Percentiles rank a stretch among this genome's conserved stretches.
Conservation (phyloP, 2,329 filamentous ascomycete genomes). For the Biscogniauxia marginata region DNA sequence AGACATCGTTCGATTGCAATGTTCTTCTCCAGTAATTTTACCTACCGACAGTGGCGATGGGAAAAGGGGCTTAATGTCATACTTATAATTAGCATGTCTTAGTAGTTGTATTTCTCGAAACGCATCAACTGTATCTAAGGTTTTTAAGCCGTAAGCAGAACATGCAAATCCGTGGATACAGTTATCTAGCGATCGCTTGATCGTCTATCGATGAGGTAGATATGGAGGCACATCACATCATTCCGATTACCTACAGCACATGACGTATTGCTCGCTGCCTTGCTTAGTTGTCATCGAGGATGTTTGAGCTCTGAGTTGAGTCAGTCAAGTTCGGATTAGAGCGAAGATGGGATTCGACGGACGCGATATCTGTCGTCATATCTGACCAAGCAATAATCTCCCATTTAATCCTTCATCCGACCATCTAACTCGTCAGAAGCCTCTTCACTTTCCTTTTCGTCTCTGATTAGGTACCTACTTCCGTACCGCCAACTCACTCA, state of each 20-base stretch:
- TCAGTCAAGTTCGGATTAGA: neutral
- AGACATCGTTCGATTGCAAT: neutral
- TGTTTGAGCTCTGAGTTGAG: neutral
- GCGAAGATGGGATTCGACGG: conserved; percentile 12
- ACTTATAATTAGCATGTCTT: neutral
- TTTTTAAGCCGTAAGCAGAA: neutral
- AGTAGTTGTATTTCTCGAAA: too few species aligned
- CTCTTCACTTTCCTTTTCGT: neutral
- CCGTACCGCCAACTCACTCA: too few species aligned
- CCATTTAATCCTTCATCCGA: neutral
- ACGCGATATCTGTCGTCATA: neutral
- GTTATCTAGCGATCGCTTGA: neutral
- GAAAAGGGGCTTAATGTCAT: too few species aligned
- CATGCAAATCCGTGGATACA: neutral
- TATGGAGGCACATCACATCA: neutral
- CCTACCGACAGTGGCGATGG: too few species aligned
- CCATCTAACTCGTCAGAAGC: neutral
- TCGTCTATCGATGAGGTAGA: neutral
- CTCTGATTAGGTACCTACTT: neutral
- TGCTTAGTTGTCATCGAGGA: neutral
- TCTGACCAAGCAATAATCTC: neutral
- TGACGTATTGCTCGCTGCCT: neutral
- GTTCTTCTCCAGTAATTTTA: neutral
- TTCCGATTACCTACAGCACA: neutral
- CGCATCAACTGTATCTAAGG: too few species aligned